Evolutionary conservation across 495 filamentous ascomycete species (phyloP).

Genomic region (Cercophora newfieldiana): DNA sequence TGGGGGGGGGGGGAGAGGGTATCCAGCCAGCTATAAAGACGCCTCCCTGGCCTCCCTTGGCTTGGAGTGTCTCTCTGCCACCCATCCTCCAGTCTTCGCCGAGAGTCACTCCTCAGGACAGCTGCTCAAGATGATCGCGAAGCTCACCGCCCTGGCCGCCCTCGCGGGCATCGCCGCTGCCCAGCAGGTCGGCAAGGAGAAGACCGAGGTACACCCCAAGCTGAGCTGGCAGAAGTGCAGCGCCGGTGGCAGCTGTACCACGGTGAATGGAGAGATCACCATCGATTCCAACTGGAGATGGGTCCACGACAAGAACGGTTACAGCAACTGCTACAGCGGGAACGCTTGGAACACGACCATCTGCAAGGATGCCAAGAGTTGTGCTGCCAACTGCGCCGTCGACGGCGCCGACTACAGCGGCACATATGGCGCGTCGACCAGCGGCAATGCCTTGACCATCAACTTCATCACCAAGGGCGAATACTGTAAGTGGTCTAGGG

Average conservation of each 20-base stretch:
- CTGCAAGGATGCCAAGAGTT: constrained; percentile 38
- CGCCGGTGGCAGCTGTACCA: constrained; percentile 46
- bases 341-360: constrained; percentile 47
- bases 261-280: constrained; percentile 43
- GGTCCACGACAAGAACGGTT: constrained; percentile 41
- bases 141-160: constrained; percentile 34
- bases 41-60: not conserved
- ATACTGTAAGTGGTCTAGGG: constrained; percentile 30
- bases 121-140: constrained; percentile 25
- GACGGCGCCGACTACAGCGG: constrained; percentile 48
- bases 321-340: constrained; percentile 49
- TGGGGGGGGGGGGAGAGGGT: not conserved
- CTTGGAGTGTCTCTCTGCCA: not conserved
- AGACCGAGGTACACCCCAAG: constrained; percentile 58
- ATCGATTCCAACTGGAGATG: constrained; percentile 53
- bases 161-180: constrained; percentile 39
- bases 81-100: constrained; percentile 8
- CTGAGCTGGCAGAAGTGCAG: constrained; percentile 59
- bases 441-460: constrained; percentile 45
- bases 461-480: constrained; percentile 56
- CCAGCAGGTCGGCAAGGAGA: constrained; percentile 59
- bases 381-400: constrained; percentile 46
- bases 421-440: constrained; percentile 49
- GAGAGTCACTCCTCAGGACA: constrained; percentile 7
- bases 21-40: constrained; percentile 20